Base-by-base conservation (phyloP, 129 eudicot species). In the Ambrosia artemisiifolia region DNA sequence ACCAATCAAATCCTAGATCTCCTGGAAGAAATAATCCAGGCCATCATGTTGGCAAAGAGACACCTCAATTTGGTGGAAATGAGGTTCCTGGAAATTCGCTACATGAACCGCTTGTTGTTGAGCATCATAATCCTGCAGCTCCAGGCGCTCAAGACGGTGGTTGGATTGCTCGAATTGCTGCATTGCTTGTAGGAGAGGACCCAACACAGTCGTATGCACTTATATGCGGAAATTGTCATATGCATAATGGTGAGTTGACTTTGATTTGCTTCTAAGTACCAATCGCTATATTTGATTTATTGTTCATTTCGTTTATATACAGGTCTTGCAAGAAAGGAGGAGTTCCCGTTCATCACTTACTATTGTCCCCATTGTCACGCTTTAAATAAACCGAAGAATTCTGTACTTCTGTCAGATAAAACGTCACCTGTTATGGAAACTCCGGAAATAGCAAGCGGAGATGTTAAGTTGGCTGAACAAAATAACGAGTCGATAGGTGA, bases 321-420 rank as follows among this genome's bases (percentile, higher is more conserved):
- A 94, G 98, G 98, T 54, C 98, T 94, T 74, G 96, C 95, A 60
- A 84, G 96, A 82, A 90, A 86, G 75, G 98, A 94, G 77, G 98
- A 94, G 38, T 90, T 82, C 59, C 97, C 96, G 4, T 90, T 82
- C 74, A 80, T 88, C 38, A 88, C 96, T 7, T 94, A 94, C 76
- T 90, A 90, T 70, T 94, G 98, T 68, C 98, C 98, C 1, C 98
- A 90, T 65, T 94, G 98, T 83, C 83, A 86, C 33, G 93, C 92
- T 7, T 78, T 94, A 43, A 94, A 94, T 75, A 78, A 88, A 79
- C 85, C 97, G 54, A 90, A 86, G 67, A 76, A 85, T 56, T 60
- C 44, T 0, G 94, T 55, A 28, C 78, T 28, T 30, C 49, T 71
- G 66, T 71, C 86, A 16, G 80, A 76, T 63, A 59, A 65, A 53